Percentiles rank a stretch among this genome's conserved stretches.
phyloP scores from a whole-genome alignment of 176 grass and related monocot species.

The Avena sativa region DNA sequence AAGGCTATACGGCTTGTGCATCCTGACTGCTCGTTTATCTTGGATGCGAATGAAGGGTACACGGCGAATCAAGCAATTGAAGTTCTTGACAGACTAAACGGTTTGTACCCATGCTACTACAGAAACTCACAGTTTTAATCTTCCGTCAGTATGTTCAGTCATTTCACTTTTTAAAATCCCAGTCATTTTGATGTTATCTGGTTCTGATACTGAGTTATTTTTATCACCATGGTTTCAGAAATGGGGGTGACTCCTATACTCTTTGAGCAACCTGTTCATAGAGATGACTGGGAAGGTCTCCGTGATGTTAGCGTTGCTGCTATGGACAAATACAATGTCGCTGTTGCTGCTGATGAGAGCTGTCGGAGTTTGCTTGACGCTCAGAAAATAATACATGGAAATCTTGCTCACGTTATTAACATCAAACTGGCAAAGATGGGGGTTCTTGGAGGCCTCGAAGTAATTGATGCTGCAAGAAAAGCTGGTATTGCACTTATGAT shows the following conservation, averaged over 20 bases:
- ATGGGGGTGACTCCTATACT: constrained; percentile 87
- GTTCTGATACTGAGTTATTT: neutral
- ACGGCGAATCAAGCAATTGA: constrained; percentile 85
- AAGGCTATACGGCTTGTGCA: constrained; percentile 83
- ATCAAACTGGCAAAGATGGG: constrained; percentile 93
- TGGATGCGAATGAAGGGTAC: constrained; percentile 90
- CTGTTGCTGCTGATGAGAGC: constrained; percentile 96
- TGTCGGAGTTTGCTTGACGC: constrained; percentile 79
- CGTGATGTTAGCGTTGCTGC: constrained; percentile 66
- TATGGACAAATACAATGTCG: constrained; percentile 81
- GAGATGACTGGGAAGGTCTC: constrained; percentile 94
- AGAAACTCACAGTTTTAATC: neutral
- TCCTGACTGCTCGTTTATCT: constrained; percentile 35
- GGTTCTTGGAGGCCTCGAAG: constrained; percentile 73
- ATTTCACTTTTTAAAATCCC: neutral
- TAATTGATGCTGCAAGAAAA: constrained; percentile 80
- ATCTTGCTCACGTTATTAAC: constrained; percentile 92
- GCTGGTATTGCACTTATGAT: constrained; percentile 78
- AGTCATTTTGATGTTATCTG: neutral
- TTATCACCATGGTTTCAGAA: constrained; percentile 53
- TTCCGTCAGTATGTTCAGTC: neutral
- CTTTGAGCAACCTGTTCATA: constrained; percentile 95
- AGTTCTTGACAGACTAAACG: constrained; percentile 90
- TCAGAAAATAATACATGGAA: constrained; percentile 76
- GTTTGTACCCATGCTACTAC: constrained; percentile 47